Percentiles rank a stretch among this genome's conserved stretches.
phyloP scores from a whole-genome alignment of 148 eudicot genomes.

The Persicaria tinctoria region DNA sequence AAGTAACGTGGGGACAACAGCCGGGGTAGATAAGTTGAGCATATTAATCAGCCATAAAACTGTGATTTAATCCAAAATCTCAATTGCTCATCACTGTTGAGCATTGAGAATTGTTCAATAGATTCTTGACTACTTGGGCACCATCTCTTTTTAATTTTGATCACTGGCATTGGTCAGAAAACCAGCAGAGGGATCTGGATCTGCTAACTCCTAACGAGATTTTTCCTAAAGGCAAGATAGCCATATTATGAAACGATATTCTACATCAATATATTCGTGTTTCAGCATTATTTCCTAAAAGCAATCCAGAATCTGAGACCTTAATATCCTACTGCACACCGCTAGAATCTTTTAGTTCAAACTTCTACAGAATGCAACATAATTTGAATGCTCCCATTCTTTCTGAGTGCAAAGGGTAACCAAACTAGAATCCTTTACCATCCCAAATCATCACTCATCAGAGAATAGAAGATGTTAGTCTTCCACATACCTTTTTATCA shows the following conservation, averaged over 20 bases:
- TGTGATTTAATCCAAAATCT: neutral
- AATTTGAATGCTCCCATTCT: neutral
- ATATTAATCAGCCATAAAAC: neutral
- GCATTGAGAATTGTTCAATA: neutral
- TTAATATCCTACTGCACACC: neutral
- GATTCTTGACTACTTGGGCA: neutral
- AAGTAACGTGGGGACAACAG: neutral
- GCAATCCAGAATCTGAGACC: neutral
- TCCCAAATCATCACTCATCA: neutral
- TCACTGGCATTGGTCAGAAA: neutral
- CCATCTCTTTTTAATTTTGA: neutral
- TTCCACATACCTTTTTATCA: constrained; percentile 52
- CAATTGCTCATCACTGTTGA: neutral
- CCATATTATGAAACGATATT: neutral
- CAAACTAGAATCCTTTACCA: neutral
- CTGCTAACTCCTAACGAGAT: neutral
- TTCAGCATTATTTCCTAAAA: neutral
- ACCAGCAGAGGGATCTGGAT: neutral
- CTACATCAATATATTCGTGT: neutral
- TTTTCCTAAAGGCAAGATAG: neutral
- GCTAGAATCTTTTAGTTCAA: neutral
- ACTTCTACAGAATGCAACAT: neutral
- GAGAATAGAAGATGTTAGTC: neutral
- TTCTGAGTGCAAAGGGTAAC: neutral
- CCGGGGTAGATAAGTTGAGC: neutral